Evolutionary conservation across 768 basidiomycete species (phyloP).

Genomic region (Russula vinacea): DNA sequence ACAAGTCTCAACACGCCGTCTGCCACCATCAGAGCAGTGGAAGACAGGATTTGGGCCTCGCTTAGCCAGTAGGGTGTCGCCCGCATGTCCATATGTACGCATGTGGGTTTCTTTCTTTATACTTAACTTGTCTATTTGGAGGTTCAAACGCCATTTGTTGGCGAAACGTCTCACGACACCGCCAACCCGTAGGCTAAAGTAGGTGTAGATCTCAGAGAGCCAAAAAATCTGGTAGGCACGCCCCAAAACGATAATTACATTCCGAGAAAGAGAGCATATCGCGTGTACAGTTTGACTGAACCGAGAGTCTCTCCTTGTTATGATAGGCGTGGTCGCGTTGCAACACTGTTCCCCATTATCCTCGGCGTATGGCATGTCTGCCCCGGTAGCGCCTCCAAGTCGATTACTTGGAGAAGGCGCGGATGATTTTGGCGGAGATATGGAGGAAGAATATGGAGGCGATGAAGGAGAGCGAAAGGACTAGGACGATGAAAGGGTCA

Average conservation of each 20-base stretch:
- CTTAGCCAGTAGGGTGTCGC: constrained; percentile 20
- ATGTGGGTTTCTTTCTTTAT: background rate
- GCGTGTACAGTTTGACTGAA: constrained; percentile 14
- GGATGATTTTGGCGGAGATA: constrained; percentile 92
- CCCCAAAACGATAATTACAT: background rate
- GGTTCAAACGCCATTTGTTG: constrained; percentile 13
- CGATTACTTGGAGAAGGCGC: constrained; percentile 58
- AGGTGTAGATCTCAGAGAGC: background rate
- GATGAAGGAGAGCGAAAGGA: constrained; percentile 94
- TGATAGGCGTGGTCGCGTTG: background rate
- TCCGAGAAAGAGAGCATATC: background rate
- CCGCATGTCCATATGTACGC: background rate
- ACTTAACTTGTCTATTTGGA: constrained; percentile 12
- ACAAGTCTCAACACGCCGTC: constrained; percentile 72
- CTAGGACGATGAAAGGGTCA: constrained; percentile 94
- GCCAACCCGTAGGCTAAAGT: background rate
- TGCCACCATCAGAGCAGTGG: constrained; percentile 53
- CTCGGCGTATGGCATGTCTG: background rate
- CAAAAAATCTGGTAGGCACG: background rate
- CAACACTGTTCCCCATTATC: background rate
- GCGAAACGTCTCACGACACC: constrained; percentile 6
- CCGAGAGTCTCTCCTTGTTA: background rate
- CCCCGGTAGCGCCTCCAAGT: background rate
- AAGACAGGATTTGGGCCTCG: constrained; percentile 56
- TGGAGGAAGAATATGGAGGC: constrained; percentile 99